Evolutionary conservation across 352 stramenopile species (phyloP), one percentile per base, ranked within the genome.

Genomic region (Phytophthora quininea): DNA sequence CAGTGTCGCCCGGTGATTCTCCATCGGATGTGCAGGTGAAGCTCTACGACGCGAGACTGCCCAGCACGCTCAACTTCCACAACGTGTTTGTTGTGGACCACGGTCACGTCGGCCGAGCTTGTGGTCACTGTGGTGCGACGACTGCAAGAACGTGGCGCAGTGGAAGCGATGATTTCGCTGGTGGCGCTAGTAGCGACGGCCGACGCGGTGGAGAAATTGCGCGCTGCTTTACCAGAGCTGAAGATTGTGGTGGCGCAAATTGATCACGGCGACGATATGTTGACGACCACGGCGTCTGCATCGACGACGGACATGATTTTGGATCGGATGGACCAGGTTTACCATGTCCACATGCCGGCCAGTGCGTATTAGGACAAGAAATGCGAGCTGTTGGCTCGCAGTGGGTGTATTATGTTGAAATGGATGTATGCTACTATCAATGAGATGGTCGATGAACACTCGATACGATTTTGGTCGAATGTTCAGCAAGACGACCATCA

Each of bases 31-130:
- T 69, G 14, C 45, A 69, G 29, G 51, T 49, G 35, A 73, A 50
- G 43, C 54, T 49, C 30, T 82, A 62, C 61, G 61, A 62, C 24
- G 37, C 48, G 6, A 31, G 58, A 43, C 38, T 70, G 31, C 49
- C 70, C 4, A 40, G 48, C 37, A 71, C 50, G 40, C 67, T 89
- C 15, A 68, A 73, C 47, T 77, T 71, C 65, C 73, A 85, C 61
- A 86, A 85, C 37, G 77, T 89, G 3, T 82, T 89, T 19, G 37
- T 89, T 10, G 62, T 86, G 37, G 77, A 84, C 27, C 53, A 80
- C 8, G 3, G 64, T 79, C 4, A 68, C 72, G 10, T 78, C 65
- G 0, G 49, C 70, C 0, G 62, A 84, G 2, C 52, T 71, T n/a
- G 54, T 86, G 24, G 67, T 69, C 14, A 54, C 67, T 4, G 71